A percentile compares a stretch with the other conserved stretches of the same genome.
Evolutionary conservation across 257 asterid species (phyloP).

Genomic region (Solanum dulcamara): DNA sequence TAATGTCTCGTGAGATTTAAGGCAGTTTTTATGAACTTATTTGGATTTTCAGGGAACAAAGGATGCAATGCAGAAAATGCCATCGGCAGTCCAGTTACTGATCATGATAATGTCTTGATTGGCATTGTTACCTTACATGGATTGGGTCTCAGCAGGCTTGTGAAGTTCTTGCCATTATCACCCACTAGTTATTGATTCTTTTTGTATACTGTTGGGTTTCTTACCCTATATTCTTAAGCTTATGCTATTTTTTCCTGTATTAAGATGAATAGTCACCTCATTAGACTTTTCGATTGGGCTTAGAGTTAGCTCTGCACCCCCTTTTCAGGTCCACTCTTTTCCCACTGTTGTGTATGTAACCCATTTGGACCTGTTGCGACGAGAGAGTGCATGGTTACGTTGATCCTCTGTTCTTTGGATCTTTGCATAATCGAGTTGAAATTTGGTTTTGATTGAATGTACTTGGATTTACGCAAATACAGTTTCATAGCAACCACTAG

Average conservation of each 20-base stretch:
- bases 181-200: not conserved
- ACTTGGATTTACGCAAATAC: not conserved
- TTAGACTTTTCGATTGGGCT: not conserved
- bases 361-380: not conserved
- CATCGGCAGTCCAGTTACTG: constrained; percentile 78
- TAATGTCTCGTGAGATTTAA: not conserved
- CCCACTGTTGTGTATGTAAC: no score
- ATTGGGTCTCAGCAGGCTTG: constrained; percentile 35
- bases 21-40: not conserved
- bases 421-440: not conserved
- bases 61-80: constrained; percentile 93
- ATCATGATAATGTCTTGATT: constrained; percentile 46
- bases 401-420: not conserved
- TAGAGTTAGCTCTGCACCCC: not conserved
- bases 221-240: not conserved
- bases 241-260: not conserved
- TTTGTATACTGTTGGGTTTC: not conserved
- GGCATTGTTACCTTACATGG: constrained; percentile 82
- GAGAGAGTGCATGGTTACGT: not conserved
- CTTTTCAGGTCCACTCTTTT: not conserved
- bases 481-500: not conserved
- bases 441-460: not conserved
- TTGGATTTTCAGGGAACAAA: constrained; percentile 51
- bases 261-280: not conserved
- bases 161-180: constrained; percentile 1